phyloP scores from a whole-genome alignment of 306 rosid genomes.

The Trifolium pratense region DNA sequence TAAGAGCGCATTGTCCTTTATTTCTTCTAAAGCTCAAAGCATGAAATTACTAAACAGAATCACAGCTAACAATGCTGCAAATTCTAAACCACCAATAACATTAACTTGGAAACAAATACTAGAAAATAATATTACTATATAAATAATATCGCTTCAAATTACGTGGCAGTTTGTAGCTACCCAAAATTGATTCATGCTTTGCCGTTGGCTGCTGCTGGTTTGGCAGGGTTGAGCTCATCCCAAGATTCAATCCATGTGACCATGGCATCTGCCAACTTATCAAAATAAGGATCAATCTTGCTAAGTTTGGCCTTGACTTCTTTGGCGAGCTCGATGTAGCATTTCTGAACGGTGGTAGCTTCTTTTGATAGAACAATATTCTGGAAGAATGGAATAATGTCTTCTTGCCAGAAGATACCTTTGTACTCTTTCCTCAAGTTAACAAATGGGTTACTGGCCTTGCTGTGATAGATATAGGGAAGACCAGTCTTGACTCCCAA shows the following conservation, averaged over 20 bases:
- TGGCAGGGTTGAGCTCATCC: slow-evolving; percentile 75
- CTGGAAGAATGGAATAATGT: slow-evolving; percentile 56
- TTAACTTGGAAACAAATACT: slow-evolving; percentile 28
- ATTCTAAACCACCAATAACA: slow-evolving; percentile 27
- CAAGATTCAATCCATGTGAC: slow-evolving; percentile 80
- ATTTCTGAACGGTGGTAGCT: slow-evolving; percentile 81
- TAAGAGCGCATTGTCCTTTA: slow-evolving; percentile 38
- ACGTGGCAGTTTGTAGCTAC: slow-evolving; percentile 16
- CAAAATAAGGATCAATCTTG: slow-evolving; percentile 83
- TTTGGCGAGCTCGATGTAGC: slow-evolving; percentile 83
- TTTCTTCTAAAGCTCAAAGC: slow-evolving; percentile 47
- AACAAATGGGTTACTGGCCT: slow-evolving; percentile 53
- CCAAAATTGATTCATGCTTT: slow-evolving; percentile 46
- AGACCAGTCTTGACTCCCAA: slow-evolving; percentile 87
- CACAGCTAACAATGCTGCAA: slow-evolving; percentile 52
- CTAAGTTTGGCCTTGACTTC: slow-evolving; percentile 83
- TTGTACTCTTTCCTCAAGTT: slow-evolving; percentile 56
- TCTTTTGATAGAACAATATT: slow-evolving; percentile 60
- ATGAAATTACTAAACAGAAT: slow-evolving; percentile 34
- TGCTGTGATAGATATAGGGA: slow-evolving; percentile 71
- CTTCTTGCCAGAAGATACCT: slow-evolving; percentile 60
- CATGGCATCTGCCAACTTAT: slow-evolving; percentile 73
- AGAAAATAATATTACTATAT: slow-evolving; percentile 15
- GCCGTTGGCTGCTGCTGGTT: slow-evolving; percentile 40
- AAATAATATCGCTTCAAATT: slow-evolving; percentile 30